phyloP scores from a whole-genome alignment of 176 grass and related monocot species.

The Rhipidocladum racemiflorum region DNA sequence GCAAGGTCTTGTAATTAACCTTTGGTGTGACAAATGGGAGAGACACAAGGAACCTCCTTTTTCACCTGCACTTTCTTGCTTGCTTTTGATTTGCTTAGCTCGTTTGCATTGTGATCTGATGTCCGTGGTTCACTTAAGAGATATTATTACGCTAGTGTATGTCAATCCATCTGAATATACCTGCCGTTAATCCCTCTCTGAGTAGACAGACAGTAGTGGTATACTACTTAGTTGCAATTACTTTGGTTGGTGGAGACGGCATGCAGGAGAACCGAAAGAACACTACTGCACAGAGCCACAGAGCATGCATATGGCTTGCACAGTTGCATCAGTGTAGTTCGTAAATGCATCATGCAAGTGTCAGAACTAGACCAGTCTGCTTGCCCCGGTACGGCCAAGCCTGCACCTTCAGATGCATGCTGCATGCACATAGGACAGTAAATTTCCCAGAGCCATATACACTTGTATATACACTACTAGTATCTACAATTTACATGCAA shows the following conservation, averaged over 20 bases:
- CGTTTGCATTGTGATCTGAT: not conserved
- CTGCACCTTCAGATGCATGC: not conserved
- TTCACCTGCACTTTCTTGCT: not conserved
- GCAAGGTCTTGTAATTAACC: constrained; percentile 22
- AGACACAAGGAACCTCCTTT: not conserved
- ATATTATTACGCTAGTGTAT: not conserved
- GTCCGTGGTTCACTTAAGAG: not conserved
- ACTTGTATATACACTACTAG: not conserved
- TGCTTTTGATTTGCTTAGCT: not conserved
- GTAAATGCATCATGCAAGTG: constrained; percentile 29
- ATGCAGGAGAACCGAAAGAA: constrained; percentile 23
- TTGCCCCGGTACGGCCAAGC: not conserved
- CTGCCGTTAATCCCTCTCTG: not conserved
- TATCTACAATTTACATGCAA: not conserved
- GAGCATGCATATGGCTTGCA: not conserved
- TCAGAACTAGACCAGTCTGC: not conserved
- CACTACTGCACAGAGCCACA: constrained; percentile 5
- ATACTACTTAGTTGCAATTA: constrained; percentile 18
- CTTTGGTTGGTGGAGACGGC: constrained; percentile 23
- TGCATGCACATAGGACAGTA: not conserved
- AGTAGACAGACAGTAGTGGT: not conserved
- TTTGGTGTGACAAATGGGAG: not conserved
- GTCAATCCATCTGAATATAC: not conserved
- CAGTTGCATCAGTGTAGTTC: not conserved
- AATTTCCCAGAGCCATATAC: not conserved